Percentiles rank a stretch among this genome's conserved stretches.
phyloP scores from a whole-genome alignment of 768 basidiomycete genomes.

The Rhizopogon vulgaris region DNA sequence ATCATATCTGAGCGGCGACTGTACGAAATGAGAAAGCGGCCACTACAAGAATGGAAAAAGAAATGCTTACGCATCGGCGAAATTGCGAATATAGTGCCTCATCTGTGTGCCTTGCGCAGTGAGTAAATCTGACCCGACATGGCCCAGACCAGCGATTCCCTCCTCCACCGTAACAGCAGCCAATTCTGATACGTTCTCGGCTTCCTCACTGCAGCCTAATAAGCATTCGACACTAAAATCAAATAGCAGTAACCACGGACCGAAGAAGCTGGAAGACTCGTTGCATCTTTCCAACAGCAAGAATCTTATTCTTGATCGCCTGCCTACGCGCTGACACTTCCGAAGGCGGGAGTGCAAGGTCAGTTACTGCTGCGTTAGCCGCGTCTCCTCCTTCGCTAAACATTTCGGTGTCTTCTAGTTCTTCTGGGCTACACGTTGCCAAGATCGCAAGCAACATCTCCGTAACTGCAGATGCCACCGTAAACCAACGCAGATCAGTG shows the following conservation, averaged over 20 bases:
- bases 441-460: slow-evolving; percentile 97
- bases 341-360: slow-evolving; percentile 27
- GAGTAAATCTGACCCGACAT: slow-evolving; percentile 48
- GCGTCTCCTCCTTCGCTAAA: slow-evolving; percentile 36
- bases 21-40: slow-evolving; percentile 1
- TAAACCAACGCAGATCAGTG: background rate
- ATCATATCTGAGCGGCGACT: slow-evolving; percentile 67
- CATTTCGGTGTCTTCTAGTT: slow-evolving; percentile 60
- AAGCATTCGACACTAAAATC: background rate
- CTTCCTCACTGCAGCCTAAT: slow-evolving; percentile 52
- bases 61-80: slow-evolving; percentile 66
- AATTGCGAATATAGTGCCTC: slow-evolving; percentile 57
- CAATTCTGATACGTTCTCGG: slow-evolving; percentile 74
- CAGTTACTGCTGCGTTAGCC: slow-evolving; percentile 19
- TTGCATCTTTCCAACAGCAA: slow-evolving; percentile 89
- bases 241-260: slow-evolving; percentile 35
- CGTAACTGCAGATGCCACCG: slow-evolving; percentile 52
- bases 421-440: slow-evolving; percentile 90
- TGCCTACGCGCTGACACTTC: slow-evolving; percentile 54
- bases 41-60: background rate
- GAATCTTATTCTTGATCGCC: slow-evolving; percentile 89
- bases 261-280: slow-evolving; percentile 84
- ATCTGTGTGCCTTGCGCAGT: slow-evolving; percentile 56
- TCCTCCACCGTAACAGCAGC: slow-evolving; percentile 28
- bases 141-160: slow-evolving; percentile 17